phyloP scores from a whole-genome alignment of 805 yeast genomes.

The Tetrapisispora nanseiensis region DNA sequence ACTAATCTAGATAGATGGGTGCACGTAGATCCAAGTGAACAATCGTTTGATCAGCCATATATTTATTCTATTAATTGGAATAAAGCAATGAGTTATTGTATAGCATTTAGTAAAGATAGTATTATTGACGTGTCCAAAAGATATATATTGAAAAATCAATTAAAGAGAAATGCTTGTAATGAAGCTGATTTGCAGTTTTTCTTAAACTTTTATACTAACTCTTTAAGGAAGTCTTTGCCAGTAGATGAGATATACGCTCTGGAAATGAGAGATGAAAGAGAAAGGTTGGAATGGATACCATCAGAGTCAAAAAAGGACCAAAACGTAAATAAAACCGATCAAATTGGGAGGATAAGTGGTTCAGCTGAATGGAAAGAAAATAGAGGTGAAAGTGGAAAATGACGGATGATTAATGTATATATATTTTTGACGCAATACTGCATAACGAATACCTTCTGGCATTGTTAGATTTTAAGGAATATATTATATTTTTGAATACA shows the following conservation, averaged over 20 bases:
- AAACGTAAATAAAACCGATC: background rate
- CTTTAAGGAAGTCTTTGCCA: constrained; percentile 23
- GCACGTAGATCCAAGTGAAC: constrained; percentile 84
- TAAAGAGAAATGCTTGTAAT: constrained; percentile 39
- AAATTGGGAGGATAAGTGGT: constrained; percentile 55
- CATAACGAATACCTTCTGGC: background rate
- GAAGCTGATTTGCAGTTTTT: constrained; percentile 33
- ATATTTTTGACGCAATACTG: too few relatives aligned
- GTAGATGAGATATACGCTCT: constrained; percentile 32
- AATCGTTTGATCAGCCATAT: constrained; percentile 70
- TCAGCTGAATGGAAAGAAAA: constrained; percentile 60
- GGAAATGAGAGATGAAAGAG: constrained; percentile 27
- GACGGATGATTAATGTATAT: background rate
- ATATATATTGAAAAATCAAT: constrained; percentile 42
- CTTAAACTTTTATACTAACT: constrained; percentile 31
- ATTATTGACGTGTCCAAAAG: constrained; percentile 59
- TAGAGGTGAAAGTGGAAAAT: constrained; percentile 67
- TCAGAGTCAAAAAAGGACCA: background rate
- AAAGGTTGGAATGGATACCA: constrained; percentile 24
- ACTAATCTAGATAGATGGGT: constrained; percentile 57
- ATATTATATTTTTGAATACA: too few relatives aligned
- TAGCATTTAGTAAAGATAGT: constrained; percentile 58
- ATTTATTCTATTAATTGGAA: constrained; percentile 84
- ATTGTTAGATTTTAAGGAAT: too few relatives aligned
- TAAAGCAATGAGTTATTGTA: constrained; percentile 79